Evolutionary conservation across 2,329 filamentous ascomycete genomes (phyloP), one percentile per base, ranked within the genome.

Genomic region (Ceratocystis cubensis): DNA sequence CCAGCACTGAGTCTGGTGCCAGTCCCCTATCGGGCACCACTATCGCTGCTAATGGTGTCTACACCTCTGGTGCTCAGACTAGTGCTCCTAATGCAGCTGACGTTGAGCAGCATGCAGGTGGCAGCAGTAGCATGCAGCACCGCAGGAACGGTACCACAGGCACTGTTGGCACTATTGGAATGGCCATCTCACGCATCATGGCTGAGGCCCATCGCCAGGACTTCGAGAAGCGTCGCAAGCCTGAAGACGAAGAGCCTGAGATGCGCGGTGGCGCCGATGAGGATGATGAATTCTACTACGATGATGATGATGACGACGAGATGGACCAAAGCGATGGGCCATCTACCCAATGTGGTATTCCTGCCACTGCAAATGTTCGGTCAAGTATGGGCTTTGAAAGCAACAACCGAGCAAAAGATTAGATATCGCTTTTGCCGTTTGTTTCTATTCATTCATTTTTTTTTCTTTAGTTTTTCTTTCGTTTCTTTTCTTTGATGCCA

Each of bases 121-220:
- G 25, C 72, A 68, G 44, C 74, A 28, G 20, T 17, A 37, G 62
- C n/a, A 30, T 61, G n/a, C 59, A 63, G 20, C 33, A 64, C 28
- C 59, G 66, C 57, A 61, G 64, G 61, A 45, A 53, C 33, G 56
- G 75, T 0, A 74, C 76, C 22, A 59, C 56, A 8, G 56, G 56
- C 56, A 33, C 56, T 20, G 56, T 59, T 25, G 56, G 56, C 25
- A 59, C 56, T 10, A 72, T 74, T 1, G 65, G 71, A 5, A 76
- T 75, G 20, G 75, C 76, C 0, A 79, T 85, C 66, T 78, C 79
- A 4, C 84, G 81, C 15, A 85, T 91, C n/a, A 80, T 96, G 70
- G 88, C 90, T 3, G 82, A 87, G 69, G 93, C 93, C 5, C 94
- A 97, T 74, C 88, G 84, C 69, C 88, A 96, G 74, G 93, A 97